A percentile compares a stretch with the other conserved stretches of the same genome.
Conservation (phyloP, 371 early-diverging fungal genomes). For the Blakeslea trispora region DNA sequence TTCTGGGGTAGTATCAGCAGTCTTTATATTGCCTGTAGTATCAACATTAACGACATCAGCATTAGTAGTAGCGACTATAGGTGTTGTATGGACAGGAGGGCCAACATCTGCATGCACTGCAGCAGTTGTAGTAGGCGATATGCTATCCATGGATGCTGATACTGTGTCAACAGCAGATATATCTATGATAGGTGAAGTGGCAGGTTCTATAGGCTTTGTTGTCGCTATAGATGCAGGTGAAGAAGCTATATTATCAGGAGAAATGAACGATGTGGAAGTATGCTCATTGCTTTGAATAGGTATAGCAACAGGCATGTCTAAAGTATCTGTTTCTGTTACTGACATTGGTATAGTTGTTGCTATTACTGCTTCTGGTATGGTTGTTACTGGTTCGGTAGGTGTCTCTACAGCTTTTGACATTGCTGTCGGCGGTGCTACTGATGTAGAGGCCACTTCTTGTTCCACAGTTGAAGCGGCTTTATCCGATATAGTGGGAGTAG, state of each 20-base stretch:
- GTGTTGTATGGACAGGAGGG: background rate
- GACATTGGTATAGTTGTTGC: background rate
- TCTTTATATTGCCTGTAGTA: background rate
- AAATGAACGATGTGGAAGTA: background rate
- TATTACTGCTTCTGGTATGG: constrained; percentile 1
- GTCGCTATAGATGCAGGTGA: background rate
- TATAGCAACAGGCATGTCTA: background rate
- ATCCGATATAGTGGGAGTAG: no score
- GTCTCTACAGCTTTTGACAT: background rate
- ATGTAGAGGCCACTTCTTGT: background rate
- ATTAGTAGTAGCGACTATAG: background rate
- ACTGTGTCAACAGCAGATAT: background rate
- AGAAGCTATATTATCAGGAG: no score
- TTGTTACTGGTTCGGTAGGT: constrained; percentile 1
- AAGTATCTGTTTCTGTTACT: background rate
- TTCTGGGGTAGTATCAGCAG: no score
- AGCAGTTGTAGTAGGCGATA: background rate
- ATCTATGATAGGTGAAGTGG: background rate
- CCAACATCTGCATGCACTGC: background rate
- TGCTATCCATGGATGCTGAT: background rate
- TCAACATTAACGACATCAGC: background rate
- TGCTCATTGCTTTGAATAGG: background rate
- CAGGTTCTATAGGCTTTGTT: no score
- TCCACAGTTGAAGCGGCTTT: no score
- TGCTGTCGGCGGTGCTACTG: background rate